A percentile compares a stretch with the other conserved stretches of the same genome.
Evolutionary conservation across 768 basidiomycete genomes (phyloP).

Genomic region (Hemileccinum impolitum): DNA sequence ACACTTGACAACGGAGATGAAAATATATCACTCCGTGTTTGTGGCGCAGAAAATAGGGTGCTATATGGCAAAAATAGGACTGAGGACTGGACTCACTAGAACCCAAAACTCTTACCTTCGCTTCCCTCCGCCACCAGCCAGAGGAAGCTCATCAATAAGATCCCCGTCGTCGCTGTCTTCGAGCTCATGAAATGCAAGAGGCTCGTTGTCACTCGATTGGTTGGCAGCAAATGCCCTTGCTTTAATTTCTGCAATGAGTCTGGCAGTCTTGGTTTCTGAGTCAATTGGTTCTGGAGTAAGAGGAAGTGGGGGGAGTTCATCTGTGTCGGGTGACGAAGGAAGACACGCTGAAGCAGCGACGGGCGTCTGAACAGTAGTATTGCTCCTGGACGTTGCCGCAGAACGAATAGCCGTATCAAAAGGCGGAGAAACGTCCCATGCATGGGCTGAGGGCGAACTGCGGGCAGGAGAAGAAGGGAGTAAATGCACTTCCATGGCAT

Average conservation of each 20-base stretch:
- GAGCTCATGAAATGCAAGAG: slow-evolving; percentile 39
- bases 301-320: slow-evolving; percentile 21
- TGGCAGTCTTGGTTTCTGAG: slow-evolving; percentile 44
- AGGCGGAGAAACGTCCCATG: neutral
- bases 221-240: slow-evolving; percentile 51
- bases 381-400: slow-evolving; percentile 2
- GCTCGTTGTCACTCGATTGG: slow-evolving; percentile 43
- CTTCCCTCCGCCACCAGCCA: slow-evolving; percentile 1
- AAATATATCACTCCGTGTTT: slow-evolving; percentile 2
- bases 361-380: slow-evolving; percentile 12
- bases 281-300: slow-evolving; percentile 33
- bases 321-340: slow-evolving; percentile 25
- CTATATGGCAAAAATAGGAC: slow-evolving; percentile 6
- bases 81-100: neutral
- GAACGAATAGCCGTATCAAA: slow-evolving; percentile 10
- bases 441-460: slow-evolving; percentile 7
- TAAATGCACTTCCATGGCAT: slow-evolving; percentile 17
- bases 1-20: slow-evolving; percentile 25
- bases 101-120: slow-evolving; percentile 9
- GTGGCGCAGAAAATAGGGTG: neutral
- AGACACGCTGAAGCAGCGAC: slow-evolving; percentile 7
- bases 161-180: slow-evolving; percentile 54
- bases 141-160: slow-evolving; percentile 19
- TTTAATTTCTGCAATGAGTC: slow-evolving; percentile 63
- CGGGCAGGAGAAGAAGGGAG: slow-evolving; percentile 11